Evolutionary conservation across 148 eudicot species (phyloP).

Genomic region (Gaultheria prostrata): DNA sequence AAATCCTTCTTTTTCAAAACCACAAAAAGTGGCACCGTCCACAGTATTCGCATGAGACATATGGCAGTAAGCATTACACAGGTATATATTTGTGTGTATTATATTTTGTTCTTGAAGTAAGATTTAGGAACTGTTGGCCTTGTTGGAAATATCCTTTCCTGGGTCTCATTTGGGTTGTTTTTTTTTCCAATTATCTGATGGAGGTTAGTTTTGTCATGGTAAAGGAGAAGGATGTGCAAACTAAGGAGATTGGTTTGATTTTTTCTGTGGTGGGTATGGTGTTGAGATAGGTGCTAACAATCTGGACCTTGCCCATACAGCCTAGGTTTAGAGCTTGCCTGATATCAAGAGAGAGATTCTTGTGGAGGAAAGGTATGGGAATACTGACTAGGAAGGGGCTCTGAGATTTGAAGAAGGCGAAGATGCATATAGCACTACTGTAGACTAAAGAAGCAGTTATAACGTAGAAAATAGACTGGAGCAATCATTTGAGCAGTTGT

Average conservation of each 20-base stretch:
- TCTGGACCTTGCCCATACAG: not conserved
- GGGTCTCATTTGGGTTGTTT: not conserved
- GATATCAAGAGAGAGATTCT: not conserved
- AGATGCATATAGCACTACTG: not conserved
- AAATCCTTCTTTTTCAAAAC: too few species aligned
- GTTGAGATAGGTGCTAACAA: not conserved
- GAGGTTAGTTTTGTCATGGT: not conserved
- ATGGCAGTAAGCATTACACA: not conserved
- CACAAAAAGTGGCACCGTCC: too few species aligned
- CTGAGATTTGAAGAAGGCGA: not conserved
- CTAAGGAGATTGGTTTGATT: too few species aligned
- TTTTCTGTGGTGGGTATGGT: not conserved
- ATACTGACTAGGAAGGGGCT: too few species aligned
- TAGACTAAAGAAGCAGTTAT: not conserved
- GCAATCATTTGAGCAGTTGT: not conserved
- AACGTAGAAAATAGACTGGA: not conserved
- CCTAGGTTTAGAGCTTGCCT: not conserved
- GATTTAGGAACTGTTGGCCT: not conserved
- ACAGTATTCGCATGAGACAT: too few species aligned
- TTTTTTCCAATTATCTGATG: not conserved
- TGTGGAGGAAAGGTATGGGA: not conserved
- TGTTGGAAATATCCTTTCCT: not conserved
- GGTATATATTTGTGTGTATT: not conserved
- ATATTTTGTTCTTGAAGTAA: not conserved
- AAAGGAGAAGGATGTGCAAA: not conserved